Conservation (phyloP, 2,329 filamentous ascomycete species). For the Thielaviopsis punctulata region DNA sequence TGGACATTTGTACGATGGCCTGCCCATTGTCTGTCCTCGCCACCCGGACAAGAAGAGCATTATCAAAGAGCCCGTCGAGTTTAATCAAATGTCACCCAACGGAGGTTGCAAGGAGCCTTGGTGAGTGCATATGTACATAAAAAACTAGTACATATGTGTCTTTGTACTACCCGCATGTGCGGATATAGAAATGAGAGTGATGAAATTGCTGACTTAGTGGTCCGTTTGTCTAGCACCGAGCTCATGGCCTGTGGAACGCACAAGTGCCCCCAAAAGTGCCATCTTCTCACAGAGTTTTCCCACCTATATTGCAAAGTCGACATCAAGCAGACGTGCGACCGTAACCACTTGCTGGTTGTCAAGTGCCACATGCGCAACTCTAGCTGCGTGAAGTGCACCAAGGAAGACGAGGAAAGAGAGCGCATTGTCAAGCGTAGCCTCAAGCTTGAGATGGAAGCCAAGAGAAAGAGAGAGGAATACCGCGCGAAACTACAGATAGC, state of each 20-base stretch:
- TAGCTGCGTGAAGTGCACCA: constrained; percentile 33
- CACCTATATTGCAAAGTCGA: constrained; percentile 21
- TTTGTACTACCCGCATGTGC: too few species aligned
- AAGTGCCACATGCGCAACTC: constrained; percentile 26
- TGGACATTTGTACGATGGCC: constrained; percentile 38
- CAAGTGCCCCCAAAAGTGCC: constrained; percentile 41
- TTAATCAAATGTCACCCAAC: constrained; percentile 45
- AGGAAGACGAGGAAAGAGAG: constrained; percentile 28
- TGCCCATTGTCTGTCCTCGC: constrained; percentile 41
- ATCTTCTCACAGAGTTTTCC: constrained; percentile 41
- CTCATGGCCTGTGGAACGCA: constrained; percentile 41
- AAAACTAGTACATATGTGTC: too few species aligned
- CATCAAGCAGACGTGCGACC: constrained; percentile 30
- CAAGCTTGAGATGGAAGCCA: constrained; percentile 31
- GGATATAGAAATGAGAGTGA: too few species aligned
- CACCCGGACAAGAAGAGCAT: constrained; percentile 34
- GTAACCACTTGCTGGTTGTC: constrained; percentile 31
- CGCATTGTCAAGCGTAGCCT: constrained; percentile 28
- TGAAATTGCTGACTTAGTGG: not conserved
- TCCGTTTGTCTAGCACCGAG: constrained; percentile 22
- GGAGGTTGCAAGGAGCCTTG: constrained; percentile 51
- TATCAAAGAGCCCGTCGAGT: constrained; percentile 34
- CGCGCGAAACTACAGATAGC: constrained; percentile 27
- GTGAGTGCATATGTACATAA: not conserved
- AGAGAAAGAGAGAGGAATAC: constrained; percentile 28